Base-by-base conservation (phyloP, 805 yeast species). In the Starmerella powellii region DNA sequence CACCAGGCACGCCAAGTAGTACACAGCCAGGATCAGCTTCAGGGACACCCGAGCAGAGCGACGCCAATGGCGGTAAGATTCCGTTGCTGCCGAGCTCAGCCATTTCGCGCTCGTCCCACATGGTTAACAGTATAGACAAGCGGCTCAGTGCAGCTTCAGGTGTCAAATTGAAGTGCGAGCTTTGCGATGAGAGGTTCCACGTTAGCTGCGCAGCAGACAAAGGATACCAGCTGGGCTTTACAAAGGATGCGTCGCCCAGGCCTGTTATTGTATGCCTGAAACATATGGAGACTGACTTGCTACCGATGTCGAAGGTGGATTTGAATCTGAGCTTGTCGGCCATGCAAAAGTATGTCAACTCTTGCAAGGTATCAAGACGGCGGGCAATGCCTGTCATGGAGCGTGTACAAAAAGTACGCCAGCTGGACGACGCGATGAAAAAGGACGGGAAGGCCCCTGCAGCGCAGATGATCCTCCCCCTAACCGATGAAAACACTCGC, bases 131-230 rank as follows among this genome's bases (percentile, higher is more conserved):
- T 27, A 10, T n/a, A 10, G 30, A 8, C 30, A 10, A n/a, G n/a
- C n/a, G n/a, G n/a, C n/a, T n/a, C n/a, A n/a, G n/a, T n/a, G n/a
- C n/a, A n/a, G n/a, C n/a, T n/a, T n/a, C n/a, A n/a, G 49, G 48
- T 3, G 37, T 36, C 4, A 30, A 34, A 13, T 42, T 44, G 12
- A n/a, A 38, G 16, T 51, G 55, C 36, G 48, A 46, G 13, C 12
- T 37, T 6, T 51, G 55, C 27, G 37, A 28, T 8, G 34, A 35
- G 3, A 12, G 34, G 2, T 44, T 62, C 27, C 83, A 78, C 58
- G 63, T 72, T 1, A 77, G 77, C 0, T 80, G 85, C 64, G 78
- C 78, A 12, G 73, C 71, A 41, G 37, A 38, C 11, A 10, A 32
- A 12, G 38, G 44, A 10, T 51, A 30, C 32, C 16, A 34, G 3